Conservation (phyloP, 2,329 filamentous ascomycete species). For the Tolypocladium endophyticum region DNA sequence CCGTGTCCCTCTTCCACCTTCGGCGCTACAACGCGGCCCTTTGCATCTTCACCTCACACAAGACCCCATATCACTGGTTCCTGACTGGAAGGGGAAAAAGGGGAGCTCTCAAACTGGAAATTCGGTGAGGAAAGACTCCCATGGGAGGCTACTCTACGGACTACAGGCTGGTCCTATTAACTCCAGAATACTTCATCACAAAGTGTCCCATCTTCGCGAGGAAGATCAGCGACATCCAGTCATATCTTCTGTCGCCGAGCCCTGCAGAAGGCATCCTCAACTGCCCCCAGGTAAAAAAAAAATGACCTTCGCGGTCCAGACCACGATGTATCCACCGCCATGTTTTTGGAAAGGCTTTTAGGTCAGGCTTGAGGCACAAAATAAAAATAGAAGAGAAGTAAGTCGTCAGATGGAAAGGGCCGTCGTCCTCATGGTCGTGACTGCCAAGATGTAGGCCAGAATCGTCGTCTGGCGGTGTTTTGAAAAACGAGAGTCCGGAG, state of each 20-base stretch:
- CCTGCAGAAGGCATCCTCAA: background rate
- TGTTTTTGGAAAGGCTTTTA: background rate
- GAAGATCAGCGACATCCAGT: background rate
- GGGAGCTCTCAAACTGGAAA: background rate
- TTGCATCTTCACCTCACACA: background rate
- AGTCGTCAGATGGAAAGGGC: slow-evolving; percentile 11
- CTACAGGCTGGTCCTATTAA: background rate
- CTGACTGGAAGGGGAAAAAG: background rate
- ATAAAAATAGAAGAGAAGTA: slow-evolving; percentile 7
- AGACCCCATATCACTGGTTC: background rate
- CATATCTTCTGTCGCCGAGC: background rate
- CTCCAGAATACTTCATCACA: background rate
- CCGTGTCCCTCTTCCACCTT: background rate
- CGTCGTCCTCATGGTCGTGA: background rate
- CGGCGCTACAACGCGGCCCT: background rate
- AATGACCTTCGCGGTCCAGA: background rate
- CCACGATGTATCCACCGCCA: background rate
- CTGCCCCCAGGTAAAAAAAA: background rate
- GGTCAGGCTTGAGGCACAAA: background rate
- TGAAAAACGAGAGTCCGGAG: background rate
- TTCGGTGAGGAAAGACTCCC: background rate
- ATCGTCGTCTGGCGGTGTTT: background rate
- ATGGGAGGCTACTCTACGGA: background rate
- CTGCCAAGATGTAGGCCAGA: background rate
- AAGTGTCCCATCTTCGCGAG: background rate